Evolutionary conservation across 169 alveolate species (phyloP).

Genomic region (Cryptosporidium baileyi): DNA sequence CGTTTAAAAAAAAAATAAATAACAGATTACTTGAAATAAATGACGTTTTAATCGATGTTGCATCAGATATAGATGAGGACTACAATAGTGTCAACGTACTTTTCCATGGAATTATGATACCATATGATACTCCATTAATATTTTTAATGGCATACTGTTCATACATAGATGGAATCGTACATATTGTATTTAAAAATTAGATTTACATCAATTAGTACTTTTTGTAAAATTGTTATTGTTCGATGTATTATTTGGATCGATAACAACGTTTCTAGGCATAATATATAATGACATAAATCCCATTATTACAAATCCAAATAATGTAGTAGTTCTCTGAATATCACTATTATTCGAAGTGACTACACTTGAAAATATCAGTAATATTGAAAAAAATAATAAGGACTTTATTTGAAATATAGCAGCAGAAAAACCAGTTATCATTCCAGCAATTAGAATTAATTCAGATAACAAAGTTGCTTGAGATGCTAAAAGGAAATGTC

Average conservation of each 20-base stretch:
- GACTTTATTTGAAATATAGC: constrained; percentile 40
- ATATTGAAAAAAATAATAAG: neutral
- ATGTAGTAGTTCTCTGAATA: constrained; percentile 17
- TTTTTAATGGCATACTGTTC: constrained; percentile 2
- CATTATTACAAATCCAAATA: constrained; percentile 36
- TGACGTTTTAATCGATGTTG: neutral
- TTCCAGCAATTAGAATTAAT: constrained; percentile 33
- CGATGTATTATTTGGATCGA: neutral
- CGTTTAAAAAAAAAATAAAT: constrained; percentile 18
- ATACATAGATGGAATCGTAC: constrained; percentile 53
- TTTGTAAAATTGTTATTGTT: neutral
- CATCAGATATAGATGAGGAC: neutral
- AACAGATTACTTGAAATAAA: neutral
- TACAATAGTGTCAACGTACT: neutral
- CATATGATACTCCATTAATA: constrained; percentile 53
- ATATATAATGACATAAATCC: constrained; percentile 41
- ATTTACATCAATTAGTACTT: neutral
- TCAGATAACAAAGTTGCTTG: constrained; percentile 33
- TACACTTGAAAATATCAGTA: constrained; percentile 42
- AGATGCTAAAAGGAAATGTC: neutral
- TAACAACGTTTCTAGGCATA: constrained; percentile 9
- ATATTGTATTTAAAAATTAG: constrained; percentile 1
- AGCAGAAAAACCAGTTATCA: constrained; percentile 38
- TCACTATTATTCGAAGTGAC: constrained; percentile 54
- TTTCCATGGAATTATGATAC: constrained; percentile 34